Evolutionary conservation across 345 rosid genomes (phyloP), one percentile per base, ranked within the genome.

Genomic region (Gossypium mustelinum): DNA sequence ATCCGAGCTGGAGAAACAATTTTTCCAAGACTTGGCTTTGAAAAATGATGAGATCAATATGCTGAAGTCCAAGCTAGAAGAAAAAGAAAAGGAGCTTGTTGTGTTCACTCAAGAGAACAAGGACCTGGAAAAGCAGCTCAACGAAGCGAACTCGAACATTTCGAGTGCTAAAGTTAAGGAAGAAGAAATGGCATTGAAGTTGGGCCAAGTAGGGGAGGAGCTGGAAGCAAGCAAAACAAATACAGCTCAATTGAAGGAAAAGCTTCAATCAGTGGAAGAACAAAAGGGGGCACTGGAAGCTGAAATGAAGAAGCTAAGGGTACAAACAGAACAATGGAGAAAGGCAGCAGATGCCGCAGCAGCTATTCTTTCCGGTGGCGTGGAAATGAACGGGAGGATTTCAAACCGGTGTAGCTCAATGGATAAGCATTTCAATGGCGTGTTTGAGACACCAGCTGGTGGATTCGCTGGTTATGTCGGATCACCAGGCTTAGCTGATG

Each of bases 281-380:
- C 92, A 79, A 9, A 92, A 90, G 61, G 83, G 82, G 25, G 86
- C 79, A 22, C 57, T 92, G 76, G 97, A 94, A 78, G 79, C 81
- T 0, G 98, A 92, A 86, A 92, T 92, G 93, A 90, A 84, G 86
- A 90, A 81, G 84, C 84, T 94, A 68, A 86, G 86, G 73, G 89
- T 89, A 56, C 98, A 94, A 82, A 92, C 97, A 24, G 97, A 90
- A 83, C 97, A 94, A 75, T 94, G 98, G 98, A 85, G 86, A 79
- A 94, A 94, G 80, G 97, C 97, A 0, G 98, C 98, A 0, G 97
- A 92, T 81, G 98, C 97, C 0, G 98, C 97, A 71, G 97, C 98
- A 50, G 86, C 92, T 2, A 89, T 92, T 20, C 94, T 94, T 24
- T 86, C 97, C 9, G 94, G 92, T 13, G 93, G 77, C 17, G 80